A percentile compares a stretch with the other conserved stretches of the same genome.
Evolutionary conservation across 305 asterid species (phyloP).

Genomic region (Fraxinus floribunda): DNA sequence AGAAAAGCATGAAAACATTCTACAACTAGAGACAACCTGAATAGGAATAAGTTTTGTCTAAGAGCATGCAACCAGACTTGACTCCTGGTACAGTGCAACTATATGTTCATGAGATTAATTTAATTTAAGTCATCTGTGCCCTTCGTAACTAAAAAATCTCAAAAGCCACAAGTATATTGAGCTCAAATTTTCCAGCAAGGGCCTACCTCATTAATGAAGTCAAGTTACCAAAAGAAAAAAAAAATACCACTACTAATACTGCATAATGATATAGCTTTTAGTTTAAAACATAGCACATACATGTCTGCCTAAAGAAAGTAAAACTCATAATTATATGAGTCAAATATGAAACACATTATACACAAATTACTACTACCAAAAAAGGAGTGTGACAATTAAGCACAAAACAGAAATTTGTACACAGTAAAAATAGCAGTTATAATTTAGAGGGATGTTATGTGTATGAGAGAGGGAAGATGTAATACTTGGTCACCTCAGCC

Average conservation of each 20-base stretch:
- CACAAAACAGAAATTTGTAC: background rate
- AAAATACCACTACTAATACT: background rate
- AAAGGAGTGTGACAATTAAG: background rate
- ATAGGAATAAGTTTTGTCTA: background rate
- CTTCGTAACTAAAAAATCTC: background rate
- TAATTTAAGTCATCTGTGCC: background rate
- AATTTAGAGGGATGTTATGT: background rate
- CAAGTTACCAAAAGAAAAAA: background rate
- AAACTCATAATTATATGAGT: background rate
- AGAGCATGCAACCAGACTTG: background rate
- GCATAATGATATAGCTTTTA: background rate
- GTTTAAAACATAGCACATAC: background rate
- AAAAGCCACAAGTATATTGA: background rate
- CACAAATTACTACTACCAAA: slow-evolving; percentile 12
- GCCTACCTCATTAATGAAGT: slow-evolving; percentile 1
- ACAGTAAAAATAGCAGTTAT: slow-evolving; percentile 6
- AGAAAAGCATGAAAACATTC: background rate
- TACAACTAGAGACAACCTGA: background rate
- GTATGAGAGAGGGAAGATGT: slow-evolving; percentile 30
- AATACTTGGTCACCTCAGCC: slow-evolving; percentile 87
- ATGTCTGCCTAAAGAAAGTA: background rate
- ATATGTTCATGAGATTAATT: background rate
- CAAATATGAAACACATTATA: background rate
- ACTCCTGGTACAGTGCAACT: background rate
- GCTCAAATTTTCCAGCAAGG: slow-evolving; percentile 1